Base-by-base conservation (phyloP, 495 filamentous ascomycete genomes). In the Cercophora newfieldiana region DNA sequence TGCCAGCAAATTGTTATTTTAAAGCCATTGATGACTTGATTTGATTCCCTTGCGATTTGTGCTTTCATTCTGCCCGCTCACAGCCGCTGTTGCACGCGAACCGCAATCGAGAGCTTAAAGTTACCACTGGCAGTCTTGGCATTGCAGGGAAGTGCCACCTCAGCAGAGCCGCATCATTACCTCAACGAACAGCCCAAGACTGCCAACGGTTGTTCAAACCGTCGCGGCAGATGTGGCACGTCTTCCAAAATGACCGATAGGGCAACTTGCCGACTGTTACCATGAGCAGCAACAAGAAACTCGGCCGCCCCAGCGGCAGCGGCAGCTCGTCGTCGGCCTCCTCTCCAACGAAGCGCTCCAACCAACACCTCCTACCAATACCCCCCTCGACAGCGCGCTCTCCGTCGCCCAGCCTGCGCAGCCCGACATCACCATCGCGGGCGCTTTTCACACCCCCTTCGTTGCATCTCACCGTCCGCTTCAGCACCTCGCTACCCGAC, bases 401-500 rank as follows among this genome's bases (percentile, higher is more conserved):
- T 7, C 30, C 30, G 49, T 56, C 64, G 4, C 57, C 30, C 19
- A 63, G 33, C 28, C 48, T 64, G 22, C 54, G 53, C 53, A 69
- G 28, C 33, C 67, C 67, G 28, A 47, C 53, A 12, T 55, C 68
- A 0, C 61, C 64, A 48, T 26, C 51, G 22, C 60, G 61, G 1
- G 28, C 51, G 14, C 22, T 63, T 28, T 30, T 62, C 54, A 3
- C 66, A 5, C 65, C 70, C 33, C 69, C 76, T 44, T 83, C 84
- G 61, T 78, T 94, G 54, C 85, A 88, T 71, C 83, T 97, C 22
- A 93, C 88, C 21, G 88, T 97, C 77, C 92, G 94, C 75, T 97
- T 97, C 85, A 90, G 91, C 55, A 88, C 89, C 63, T 86, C 91
- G 2, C 85, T 94, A 63, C 87, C 93, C 7, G 94, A 97, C 78